phyloP scores from a whole-genome alignment of 2,329 filamentous ascomycete genomes.

The Neofusicoccum sp. region DNA sequence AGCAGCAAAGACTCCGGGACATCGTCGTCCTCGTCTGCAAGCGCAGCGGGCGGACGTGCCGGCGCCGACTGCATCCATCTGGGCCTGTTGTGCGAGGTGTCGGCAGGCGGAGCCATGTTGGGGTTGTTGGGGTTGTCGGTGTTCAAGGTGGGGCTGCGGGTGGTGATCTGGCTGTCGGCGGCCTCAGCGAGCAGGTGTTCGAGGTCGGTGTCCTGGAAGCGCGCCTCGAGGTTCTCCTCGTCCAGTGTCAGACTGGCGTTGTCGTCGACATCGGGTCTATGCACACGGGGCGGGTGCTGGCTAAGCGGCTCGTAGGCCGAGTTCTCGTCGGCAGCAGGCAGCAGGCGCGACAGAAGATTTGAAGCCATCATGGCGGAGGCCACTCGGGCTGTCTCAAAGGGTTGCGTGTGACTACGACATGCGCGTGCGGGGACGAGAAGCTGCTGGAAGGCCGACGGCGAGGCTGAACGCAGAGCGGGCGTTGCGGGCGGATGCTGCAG shows the following conservation, averaged over 20 bases:
- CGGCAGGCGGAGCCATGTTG: slow-evolving; percentile 17
- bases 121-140: slow-evolving; percentile 29
- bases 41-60: slow-evolving; percentile 24
- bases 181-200: slow-evolving; percentile 59
- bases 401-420: slow-evolving; percentile 1
- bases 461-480: background rate
- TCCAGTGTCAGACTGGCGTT: slow-evolving; percentile 52
- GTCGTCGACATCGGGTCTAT: slow-evolving; percentile 41
- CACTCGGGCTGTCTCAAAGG: background rate
- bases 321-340: slow-evolving; percentile 51
- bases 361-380: slow-evolving; percentile 47
- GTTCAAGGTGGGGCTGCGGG: slow-evolving; percentile 45
- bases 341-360: slow-evolving; percentile 55
- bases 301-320: slow-evolving; percentile 46
- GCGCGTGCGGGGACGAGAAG: background rate
- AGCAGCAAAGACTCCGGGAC: slow-evolving; percentile 66
- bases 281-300: slow-evolving; percentile 24
- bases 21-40: slow-evolving; percentile 59
- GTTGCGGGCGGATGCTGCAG: background rate
- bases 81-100: slow-evolving; percentile 13
- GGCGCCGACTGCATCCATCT: slow-evolving; percentile 19
- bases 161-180: slow-evolving; percentile 50
- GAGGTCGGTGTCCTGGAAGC: slow-evolving; percentile 60
- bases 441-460: background rate
- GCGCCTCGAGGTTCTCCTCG: slow-evolving; percentile 52